phyloP scores from a whole-genome alignment of 768 basidiomycete species.

The Serendipita sp. region DNA sequence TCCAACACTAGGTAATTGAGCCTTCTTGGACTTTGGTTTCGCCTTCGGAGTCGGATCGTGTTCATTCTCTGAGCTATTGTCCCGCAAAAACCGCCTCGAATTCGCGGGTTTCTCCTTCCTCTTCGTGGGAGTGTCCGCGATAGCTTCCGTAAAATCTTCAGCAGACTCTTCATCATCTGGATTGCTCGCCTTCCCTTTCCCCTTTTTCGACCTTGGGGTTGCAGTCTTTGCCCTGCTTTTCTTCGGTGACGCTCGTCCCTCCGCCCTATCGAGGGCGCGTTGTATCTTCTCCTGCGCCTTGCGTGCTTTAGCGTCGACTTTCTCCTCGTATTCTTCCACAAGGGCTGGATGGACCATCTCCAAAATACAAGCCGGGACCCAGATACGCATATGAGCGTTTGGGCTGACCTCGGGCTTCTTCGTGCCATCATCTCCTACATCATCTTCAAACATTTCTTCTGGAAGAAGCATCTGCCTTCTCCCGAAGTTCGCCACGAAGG shows the following conservation, averaged over 20 bases:
- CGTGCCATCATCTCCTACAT: slow-evolving; percentile 23
- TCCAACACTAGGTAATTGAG: neutral
- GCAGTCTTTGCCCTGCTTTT: neutral
- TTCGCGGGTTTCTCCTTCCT: too few species aligned
- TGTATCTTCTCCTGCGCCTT: slow-evolving; percentile 26
- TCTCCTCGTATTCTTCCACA: slow-evolving; percentile 43
- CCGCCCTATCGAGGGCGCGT: slow-evolving; percentile 1
- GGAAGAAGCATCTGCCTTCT: slow-evolving; percentile 16
- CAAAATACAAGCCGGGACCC: slow-evolving; percentile 76
- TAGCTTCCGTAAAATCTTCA: too few species aligned
- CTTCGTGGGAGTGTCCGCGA: too few species aligned
- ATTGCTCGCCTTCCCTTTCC: too few species aligned
- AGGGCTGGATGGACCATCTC: slow-evolving; percentile 47
- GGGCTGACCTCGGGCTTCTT: slow-evolving; percentile 38
- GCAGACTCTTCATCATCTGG: too few species aligned
- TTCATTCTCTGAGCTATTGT: neutral
- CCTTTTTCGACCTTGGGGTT: too few species aligned
- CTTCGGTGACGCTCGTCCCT: neutral
- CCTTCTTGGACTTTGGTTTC: neutral
- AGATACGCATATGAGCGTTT: slow-evolving; percentile 43
- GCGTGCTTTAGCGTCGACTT: slow-evolving; percentile 30
- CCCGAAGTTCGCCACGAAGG: slow-evolving; percentile 14
- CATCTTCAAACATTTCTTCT: slow-evolving; percentile 32
- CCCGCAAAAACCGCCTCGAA: neutral
- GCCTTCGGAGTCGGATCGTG: neutral